Conservation (phyloP, 2,329 filamentous ascomycete species). For the Alternaria sp. region DNA sequence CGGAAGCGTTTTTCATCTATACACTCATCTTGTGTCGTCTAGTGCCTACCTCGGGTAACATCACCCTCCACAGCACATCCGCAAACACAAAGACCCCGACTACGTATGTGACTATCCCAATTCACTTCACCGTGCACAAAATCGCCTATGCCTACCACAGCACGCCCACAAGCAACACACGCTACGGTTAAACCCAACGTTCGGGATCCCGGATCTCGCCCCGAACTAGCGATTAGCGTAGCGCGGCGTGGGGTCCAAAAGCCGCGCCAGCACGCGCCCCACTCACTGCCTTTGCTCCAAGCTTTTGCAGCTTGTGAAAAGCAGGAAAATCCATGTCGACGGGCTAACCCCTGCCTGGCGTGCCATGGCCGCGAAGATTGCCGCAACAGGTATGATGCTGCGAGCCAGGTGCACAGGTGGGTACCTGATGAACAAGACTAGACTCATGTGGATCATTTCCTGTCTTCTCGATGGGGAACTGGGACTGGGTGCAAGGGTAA, state of each 20-base stretch:
- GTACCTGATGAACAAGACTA: conserved; percentile 2
- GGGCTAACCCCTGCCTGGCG: conserved; percentile 10
- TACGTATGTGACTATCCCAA: background rate
- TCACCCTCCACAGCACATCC: background rate
- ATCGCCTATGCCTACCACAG: background rate
- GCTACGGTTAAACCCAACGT: conserved; percentile 7
- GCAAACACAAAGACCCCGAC: background rate
- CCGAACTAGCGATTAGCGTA: conserved; percentile 4
- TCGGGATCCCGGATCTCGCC: conserved; percentile 9
- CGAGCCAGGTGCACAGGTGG: conserved; percentile 10
- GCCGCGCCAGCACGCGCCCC: conserved; percentile 1
- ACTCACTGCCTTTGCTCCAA: background rate
- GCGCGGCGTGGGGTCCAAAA: conserved; percentile 13
- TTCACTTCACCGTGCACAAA: background rate
- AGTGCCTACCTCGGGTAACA: background rate
- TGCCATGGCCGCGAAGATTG: conserved; percentile 12
- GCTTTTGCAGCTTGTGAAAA: background rate
- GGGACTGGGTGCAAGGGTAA: conserved; percentile 6
- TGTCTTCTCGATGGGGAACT: background rate
- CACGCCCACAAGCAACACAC: conserved; percentile 2
- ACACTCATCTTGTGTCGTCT: background rate
- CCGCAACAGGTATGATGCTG: conserved; percentile 14
- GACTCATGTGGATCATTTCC: conserved; percentile 1
- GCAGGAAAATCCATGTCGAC: background rate
- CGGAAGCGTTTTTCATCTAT: background rate